These are phyloP conservation scores for Hordeum vulgare DNA, from an alignment of 176 grass and related monocot genomes.

Conservation along the genomic window MorexV3_pseudomolecules_assembly NC_058518.1:260694865-260695364, in stretches of 20 bases:
- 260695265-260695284: neutral
- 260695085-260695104: neutral
- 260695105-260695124: no score
- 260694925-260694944: slow-evolving; percentile 83
- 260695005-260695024: neutral
- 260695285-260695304: slow-evolving; percentile 4
- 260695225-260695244: neutral
- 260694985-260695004: neutral
- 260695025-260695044: neutral
- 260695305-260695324: slow-evolving; percentile 52
- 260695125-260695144: no score
- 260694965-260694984: neutral
- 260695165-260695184: neutral
- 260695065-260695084: no score
- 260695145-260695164: neutral
- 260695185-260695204: neutral
- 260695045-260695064: neutral
- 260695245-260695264: slow-evolving; percentile 1
- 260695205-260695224: neutral
- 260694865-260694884: slow-evolving; percentile 92
- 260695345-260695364: slow-evolving; percentile 86
- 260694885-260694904: slow-evolving; percentile 74
- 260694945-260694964: slow-evolving; percentile 39
- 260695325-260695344: slow-evolving; percentile 94
- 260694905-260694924: slow-evolving; percentile 80